phyloP scores from a whole-genome alignment of 768 basidiomycete genomes.

The Hirschioporus abietinus region DNA sequence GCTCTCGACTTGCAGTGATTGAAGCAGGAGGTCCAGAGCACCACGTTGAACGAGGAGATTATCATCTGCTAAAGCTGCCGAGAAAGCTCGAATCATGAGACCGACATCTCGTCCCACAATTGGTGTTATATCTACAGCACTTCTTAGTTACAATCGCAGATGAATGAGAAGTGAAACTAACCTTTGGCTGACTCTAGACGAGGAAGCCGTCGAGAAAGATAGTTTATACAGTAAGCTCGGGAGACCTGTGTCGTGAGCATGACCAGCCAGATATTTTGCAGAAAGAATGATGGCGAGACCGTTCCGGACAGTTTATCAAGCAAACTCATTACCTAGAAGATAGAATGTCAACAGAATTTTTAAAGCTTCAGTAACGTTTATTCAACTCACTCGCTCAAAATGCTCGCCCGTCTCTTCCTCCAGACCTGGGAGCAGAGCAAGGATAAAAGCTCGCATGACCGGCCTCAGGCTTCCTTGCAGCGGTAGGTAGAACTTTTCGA shows the following conservation, averaged over 20 bases:
- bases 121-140: constrained; percentile 48
- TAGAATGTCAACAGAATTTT: background rate
- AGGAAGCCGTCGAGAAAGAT: constrained; percentile 77
- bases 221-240: constrained; percentile 83
- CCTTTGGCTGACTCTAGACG: constrained; percentile 66
- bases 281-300: constrained; percentile 84
- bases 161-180: constrained; percentile 23
- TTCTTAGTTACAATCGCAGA: constrained; percentile 7
- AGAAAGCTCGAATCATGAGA: constrained; percentile 89
- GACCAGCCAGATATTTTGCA: constrained; percentile 92
- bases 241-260: constrained; percentile 87
- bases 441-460: constrained; percentile 89
- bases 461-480: constrained; percentile 77
- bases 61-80: constrained; percentile 88
- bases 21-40: constrained; percentile 78
- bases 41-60: constrained; percentile 86
- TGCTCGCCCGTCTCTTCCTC: constrained; percentile 98
- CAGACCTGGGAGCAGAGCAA: constrained; percentile 88
- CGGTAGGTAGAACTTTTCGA: constrained; percentile 88
- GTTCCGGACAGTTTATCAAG: constrained; percentile 80
- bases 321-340: constrained; percentile 62
- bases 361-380: background rate
- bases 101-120: constrained; percentile 86
- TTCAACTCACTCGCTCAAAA: constrained; percentile 70
- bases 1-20: constrained; percentile 71